Base-by-base conservation (phyloP, 2,329 filamentous ascomycete genomes). In the Celoporthe dispersa region DNA sequence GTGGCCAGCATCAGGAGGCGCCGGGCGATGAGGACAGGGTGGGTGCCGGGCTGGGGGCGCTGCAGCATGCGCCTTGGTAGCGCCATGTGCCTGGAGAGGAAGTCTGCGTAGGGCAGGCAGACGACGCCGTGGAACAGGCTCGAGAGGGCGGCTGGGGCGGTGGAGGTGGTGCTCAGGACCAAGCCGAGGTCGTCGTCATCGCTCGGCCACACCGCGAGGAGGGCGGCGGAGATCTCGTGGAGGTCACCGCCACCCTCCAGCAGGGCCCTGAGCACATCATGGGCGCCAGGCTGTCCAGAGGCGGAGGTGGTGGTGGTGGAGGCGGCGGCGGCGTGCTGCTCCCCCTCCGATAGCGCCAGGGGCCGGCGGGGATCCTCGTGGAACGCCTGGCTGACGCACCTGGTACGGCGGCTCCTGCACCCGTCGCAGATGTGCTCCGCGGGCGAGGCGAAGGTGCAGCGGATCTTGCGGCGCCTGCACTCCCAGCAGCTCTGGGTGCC, bases 401-500 rank as follows among this genome's bases (percentile, higher is more conserved):
- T 72, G 0, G 79, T 77, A 0, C 80, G 78, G 1, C 63, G 81
- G 9, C 80, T 75, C 35, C 79, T 77, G 71, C 85, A 88, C 3
- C 79, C 81, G 44, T 82, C 77, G 68, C 86, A 87, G 4, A 81
- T 73, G 5, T 76, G 68, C 3, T 81, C 79, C 3, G 77, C 73
- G 3, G 80, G 75, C 8, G 78, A 74, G 8, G 77, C 75, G 66
- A 85, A 84, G 25, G 80, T 81, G 73, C 86, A 88, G 8, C 80
- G 78, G 9, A 82, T 80, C 77, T 88, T 88, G 35, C 85, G 81
- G 64, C 83, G 80, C 75, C 85, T 85, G 79, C 86, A 88, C 72
- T 87, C 85, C 85, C 85, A 87, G 74, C 86, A 88, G 70, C 85
- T 87, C 44, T 77, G 80, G 0, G 86, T 88, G 22, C 86, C 86